Conservation (phyloP, 2,329 filamentous ascomycete species). For the Phyllosticta paracitricarpa region DNA sequence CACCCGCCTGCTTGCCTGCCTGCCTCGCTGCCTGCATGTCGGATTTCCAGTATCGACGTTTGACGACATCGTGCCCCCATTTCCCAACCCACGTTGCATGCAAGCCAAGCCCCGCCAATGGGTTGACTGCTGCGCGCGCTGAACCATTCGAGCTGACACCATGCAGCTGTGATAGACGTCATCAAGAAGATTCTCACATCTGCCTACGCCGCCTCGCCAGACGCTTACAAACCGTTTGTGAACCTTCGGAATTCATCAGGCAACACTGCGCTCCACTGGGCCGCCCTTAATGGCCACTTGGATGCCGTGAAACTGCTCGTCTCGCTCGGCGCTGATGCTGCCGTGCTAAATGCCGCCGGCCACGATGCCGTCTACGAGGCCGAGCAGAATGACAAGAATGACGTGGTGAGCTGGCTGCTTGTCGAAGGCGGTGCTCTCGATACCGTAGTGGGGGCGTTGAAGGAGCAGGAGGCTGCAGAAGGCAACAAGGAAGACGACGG, state of each 20-base stretch:
- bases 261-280: constrained; percentile 92
- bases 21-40: background rate
- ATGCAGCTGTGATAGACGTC: constrained; percentile 17
- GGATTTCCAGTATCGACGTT: background rate
- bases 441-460: constrained; percentile 24
- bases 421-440: constrained; percentile 36
- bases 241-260: constrained; percentile 68
- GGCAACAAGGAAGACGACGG: constrained; percentile 6
- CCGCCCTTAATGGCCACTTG: constrained; percentile 79
- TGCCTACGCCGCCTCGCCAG: constrained; percentile 14
- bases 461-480: constrained; percentile 18
- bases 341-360: constrained; percentile 70
- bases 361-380: constrained; percentile 51
- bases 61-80: background rate
- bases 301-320: constrained; percentile 69
- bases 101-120: background rate
- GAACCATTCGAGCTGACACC: background rate
- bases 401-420: constrained; percentile 39
- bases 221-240: constrained; percentile 38
- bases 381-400: constrained; percentile 38
- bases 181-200: constrained; percentile 14
- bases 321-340: constrained; percentile 65
- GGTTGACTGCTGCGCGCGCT: background rate
- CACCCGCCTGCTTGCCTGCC: background rate
- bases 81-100: background rate